These are phyloP conservation scores for Malassezia dermatis DNA, from an alignment of 1,284 basidiomycete genomes.

Conservation along the genomic window DNA sequence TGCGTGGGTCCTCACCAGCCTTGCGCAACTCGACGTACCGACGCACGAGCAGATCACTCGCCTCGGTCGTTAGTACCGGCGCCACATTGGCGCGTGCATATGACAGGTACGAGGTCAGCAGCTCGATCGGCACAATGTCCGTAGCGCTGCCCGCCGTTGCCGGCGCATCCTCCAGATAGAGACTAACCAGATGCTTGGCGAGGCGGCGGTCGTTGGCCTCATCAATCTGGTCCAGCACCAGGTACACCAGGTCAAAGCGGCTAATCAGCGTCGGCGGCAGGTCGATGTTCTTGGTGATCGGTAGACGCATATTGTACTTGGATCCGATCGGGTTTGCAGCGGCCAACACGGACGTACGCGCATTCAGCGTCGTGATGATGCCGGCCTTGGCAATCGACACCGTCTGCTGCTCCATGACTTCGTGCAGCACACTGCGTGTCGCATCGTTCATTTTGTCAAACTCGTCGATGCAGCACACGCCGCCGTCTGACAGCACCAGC, in stretches of 20 bases:
- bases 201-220: slow-evolving; percentile 77
- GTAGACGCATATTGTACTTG: slow-evolving; percentile 79
- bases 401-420: slow-evolving; percentile 99
- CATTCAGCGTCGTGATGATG: slow-evolving; percentile 96
- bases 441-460: slow-evolving; percentile 99
- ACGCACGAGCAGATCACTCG: slow-evolving; percentile 69
- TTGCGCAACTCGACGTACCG: slow-evolving; percentile 90
- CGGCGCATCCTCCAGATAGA: slow-evolving; percentile 86
- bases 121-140: slow-evolving; percentile 74
- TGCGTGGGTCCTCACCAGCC: slow-evolving; percentile 64
- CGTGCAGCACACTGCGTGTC: slow-evolving; percentile 88
- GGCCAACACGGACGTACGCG: slow-evolving; percentile 88
- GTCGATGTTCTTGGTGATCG: slow-evolving; percentile 59
- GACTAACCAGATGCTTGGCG: slow-evolving; percentile 80
- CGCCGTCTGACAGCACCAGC: slow-evolving; percentile 88
- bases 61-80: slow-evolving; percentile 77
- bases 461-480: slow-evolving; percentile 98
- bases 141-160: slow-evolving; percentile 53
- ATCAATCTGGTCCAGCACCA: slow-evolving; percentile 82
- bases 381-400: slow-evolving; percentile 99
- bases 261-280: slow-evolving; percentile 94
- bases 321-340: slow-evolving; percentile 95
- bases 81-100: slow-evolving; percentile 81
- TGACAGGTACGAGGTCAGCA: slow-evolving; percentile 85
- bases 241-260: slow-evolving; percentile 92